These are phyloP conservation scores for Pilatotrama ljubarskyi DNA, from an alignment of 768 basidiomycete species.

Conservation along the genomic window DNA sequence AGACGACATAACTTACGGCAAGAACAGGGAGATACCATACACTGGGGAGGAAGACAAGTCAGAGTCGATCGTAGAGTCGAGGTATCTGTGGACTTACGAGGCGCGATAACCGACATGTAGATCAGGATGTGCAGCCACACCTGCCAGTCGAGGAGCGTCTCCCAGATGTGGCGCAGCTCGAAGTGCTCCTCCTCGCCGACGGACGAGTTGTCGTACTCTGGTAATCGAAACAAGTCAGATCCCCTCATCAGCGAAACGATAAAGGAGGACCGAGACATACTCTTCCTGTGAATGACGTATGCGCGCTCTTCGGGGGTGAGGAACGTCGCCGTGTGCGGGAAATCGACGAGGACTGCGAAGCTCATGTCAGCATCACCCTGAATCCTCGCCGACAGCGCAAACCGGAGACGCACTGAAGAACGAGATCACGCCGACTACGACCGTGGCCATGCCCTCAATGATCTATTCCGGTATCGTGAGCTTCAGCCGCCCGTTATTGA, in stretches of 20 bases:
- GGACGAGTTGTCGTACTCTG: conserved; percentile 57
- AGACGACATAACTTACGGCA: conserved; percentile 52
- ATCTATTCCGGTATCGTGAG: conserved; percentile 38
- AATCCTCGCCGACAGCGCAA: too few relatives aligned
- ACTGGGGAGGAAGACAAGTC: conserved; percentile 37
- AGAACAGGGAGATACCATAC: conserved; percentile 69
- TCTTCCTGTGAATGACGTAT: conserved; percentile 37
- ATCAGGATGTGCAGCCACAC: conserved; percentile 50
- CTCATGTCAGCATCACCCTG: not conserved
- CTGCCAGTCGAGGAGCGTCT: conserved; percentile 59
- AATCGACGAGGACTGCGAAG: conserved; percentile 57
- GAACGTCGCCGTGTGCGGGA: conserved; percentile 58
- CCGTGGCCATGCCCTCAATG: conserved; percentile 62
- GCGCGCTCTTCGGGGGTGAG: conserved; percentile 60
- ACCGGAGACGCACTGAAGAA: conserved; percentile 11
- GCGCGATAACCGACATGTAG: conserved; percentile 58
- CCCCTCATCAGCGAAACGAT: not conserved
- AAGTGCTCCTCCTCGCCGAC: conserved; percentile 65
- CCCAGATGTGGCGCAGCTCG: conserved; percentile 50
- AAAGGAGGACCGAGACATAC: not conserved
- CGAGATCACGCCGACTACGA: conserved; percentile 51
- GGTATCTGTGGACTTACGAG: conserved; percentile 45
- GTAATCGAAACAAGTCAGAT: too few relatives aligned
- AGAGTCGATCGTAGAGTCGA: not conserved
- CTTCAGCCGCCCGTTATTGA: too few relatives aligned